Conservation (phyloP, 495 filamentous ascomycete species). For the Xylaria palmicola region DNA sequence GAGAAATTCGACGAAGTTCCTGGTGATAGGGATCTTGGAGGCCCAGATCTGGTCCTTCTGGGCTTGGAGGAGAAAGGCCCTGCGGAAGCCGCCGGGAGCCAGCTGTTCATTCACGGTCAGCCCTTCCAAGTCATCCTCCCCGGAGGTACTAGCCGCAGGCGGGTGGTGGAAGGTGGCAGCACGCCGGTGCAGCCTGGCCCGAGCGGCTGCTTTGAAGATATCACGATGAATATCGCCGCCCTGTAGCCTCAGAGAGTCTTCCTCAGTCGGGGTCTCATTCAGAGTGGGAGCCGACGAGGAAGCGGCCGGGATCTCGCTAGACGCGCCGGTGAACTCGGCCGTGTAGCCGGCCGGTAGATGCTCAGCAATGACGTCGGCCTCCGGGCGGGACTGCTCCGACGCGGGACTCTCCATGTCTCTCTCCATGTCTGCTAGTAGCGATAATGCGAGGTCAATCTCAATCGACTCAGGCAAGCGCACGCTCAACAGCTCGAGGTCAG, state of each 20-base stretch:
- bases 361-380: constrained; percentile 42
- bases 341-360: constrained; percentile 48
- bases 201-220: constrained; percentile 62
- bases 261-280: constrained; percentile 29
- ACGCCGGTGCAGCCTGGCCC: constrained; percentile 48
- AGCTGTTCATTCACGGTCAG: constrained; percentile 52
- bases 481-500: not conserved
- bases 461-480: not conserved
- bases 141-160: constrained; percentile 19
- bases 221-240: constrained; percentile 69
- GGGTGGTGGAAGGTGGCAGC: constrained; percentile 59
- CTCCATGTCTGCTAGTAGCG: not conserved
- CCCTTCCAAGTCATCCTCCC: constrained; percentile 25
- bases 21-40: constrained; percentile 50
- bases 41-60: constrained; percentile 38
- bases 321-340: constrained; percentile 37
- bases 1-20: constrained; percentile 68
- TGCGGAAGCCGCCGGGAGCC: constrained; percentile 61
- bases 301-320: constrained; percentile 22
- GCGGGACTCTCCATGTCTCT: not conserved
- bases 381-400: constrained; percentile 23
- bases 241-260: constrained; percentile 61
- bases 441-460: not conserved
- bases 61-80: constrained; percentile 56
- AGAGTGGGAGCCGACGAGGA: constrained; percentile 35